Conservation (phyloP, 2,329 filamentous ascomycete species). For the Seiridium cupressi region DNA sequence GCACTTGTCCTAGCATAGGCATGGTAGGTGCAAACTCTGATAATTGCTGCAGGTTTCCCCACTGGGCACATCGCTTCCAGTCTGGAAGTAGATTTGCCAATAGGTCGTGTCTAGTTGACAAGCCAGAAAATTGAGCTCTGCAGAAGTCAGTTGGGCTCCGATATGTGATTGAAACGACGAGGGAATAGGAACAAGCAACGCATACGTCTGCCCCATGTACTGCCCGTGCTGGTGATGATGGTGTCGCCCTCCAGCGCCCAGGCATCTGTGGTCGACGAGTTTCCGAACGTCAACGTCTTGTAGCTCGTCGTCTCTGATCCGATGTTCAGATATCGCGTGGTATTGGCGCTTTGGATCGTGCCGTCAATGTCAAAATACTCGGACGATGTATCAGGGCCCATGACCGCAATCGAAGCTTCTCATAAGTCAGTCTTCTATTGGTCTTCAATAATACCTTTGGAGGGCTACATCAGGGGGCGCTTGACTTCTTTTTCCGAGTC, state of each 20-base stretch:
- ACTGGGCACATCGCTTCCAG: constrained; percentile 45
- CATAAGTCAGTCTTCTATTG: too few species aligned
- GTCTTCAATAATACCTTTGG: too few species aligned
- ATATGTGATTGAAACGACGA: background rate
- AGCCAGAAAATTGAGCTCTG: constrained; percentile 50
- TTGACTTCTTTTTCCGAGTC: background rate
- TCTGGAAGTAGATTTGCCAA: constrained; percentile 53
- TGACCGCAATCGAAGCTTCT: constrained; percentile 40
- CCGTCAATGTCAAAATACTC: constrained; percentile 48
- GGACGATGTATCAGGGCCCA: constrained; percentile 47
- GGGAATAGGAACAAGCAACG: constrained; percentile 1
- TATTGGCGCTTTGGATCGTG: constrained; percentile 48
- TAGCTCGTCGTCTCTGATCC: constrained; percentile 44
- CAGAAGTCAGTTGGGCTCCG: background rate
- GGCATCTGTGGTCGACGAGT: constrained; percentile 38
- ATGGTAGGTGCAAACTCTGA: constrained; percentile 53
- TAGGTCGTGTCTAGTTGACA: constrained; percentile 41
- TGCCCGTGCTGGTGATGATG: constrained; percentile 42
- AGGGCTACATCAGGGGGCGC: background rate
- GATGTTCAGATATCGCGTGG: constrained; percentile 47
- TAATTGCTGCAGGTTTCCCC: constrained; percentile 52
- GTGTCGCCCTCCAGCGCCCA: constrained; percentile 48
- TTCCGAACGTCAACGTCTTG: constrained; percentile 47
- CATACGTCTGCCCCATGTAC: constrained; percentile 40
- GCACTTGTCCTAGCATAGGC: constrained; percentile 35